Conservation (phyloP, 2,329 filamentous ascomycete species). For the Daldinia eschscholtzii region DNA sequence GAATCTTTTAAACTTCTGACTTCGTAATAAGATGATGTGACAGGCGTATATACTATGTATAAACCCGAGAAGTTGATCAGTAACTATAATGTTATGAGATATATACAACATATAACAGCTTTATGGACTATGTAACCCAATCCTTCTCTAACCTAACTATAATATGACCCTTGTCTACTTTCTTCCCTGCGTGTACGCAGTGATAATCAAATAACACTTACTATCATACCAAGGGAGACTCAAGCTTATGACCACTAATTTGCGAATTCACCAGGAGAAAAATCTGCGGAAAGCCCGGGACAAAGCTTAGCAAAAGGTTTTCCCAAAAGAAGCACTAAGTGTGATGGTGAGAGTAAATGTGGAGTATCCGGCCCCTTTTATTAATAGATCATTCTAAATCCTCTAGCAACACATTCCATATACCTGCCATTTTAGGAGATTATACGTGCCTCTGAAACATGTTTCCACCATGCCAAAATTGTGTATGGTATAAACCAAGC, state of each 20-base stretch:
- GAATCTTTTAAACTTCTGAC: neutral
- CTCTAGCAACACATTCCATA: slow-evolving; percentile 17
- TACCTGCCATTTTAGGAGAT: slow-evolving; percentile 2
- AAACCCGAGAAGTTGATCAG: neutral
- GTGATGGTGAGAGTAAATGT: slow-evolving; percentile 1
- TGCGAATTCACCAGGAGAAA: neutral
- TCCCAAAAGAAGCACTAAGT: slow-evolving; percentile 7
- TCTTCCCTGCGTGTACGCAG: neutral
- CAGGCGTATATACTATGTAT: neutral
- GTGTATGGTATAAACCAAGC: slow-evolving; percentile 14
- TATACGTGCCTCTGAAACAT: slow-evolving; percentile 26
- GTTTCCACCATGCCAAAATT: slow-evolving; percentile 14
- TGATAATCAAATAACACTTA: neutral
- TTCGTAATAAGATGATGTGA: neutral
- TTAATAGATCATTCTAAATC: slow-evolving; percentile 25
- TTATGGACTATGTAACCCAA: neutral
- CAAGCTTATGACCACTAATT: neutral
- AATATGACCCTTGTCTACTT: slow-evolving; percentile 3
- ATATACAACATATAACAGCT: neutral
- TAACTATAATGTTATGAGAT: neutral
- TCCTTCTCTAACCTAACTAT: neutral
- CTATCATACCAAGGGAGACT: neutral
- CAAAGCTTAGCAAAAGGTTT: neutral
- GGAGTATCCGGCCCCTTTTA: slow-evolving; percentile 21
- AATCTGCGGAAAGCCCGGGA: neutral